Evolutionary conservation across 164 flowering plant genomes (phyloP).

Genomic region (Cinnamomum chago): DNA sequence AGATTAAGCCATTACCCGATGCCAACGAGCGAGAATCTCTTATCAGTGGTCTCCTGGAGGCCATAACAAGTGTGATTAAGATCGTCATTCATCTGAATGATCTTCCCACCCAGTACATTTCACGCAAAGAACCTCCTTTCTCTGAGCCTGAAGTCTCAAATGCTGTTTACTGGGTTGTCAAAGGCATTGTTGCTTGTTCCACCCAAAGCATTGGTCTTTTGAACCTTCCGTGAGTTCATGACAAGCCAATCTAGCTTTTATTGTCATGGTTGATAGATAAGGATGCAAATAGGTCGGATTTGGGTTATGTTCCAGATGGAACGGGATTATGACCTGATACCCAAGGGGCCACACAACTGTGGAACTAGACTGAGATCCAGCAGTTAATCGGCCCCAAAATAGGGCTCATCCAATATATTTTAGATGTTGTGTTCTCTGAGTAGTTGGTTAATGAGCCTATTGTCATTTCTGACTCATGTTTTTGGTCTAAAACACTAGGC

Average conservation of each 20-base stretch:
- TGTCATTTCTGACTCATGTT: no score
- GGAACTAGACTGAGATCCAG: no score
- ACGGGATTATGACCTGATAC: neutral
- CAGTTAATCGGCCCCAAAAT: no score
- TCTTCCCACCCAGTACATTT: slow-evolving; percentile 35
- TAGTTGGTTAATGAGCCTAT: neutral
- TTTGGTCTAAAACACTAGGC: no score
- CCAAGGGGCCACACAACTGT: no score
- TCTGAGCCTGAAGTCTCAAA: slow-evolving; percentile 35
- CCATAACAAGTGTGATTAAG: slow-evolving; percentile 35
- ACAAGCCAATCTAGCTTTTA: neutral
- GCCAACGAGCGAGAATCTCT: slow-evolving; percentile 26
- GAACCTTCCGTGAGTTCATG: slow-evolving; percentile 18
- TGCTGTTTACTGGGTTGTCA: slow-evolving; percentile 50
- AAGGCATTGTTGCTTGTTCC: slow-evolving; percentile 42
- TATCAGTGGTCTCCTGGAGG: slow-evolving; percentile 34
- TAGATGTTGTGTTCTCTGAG: neutral
- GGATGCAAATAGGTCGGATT: neutral
- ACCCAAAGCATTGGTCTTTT: slow-evolving; percentile 33
- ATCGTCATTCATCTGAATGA: slow-evolving; percentile 43
- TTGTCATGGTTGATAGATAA: neutral
- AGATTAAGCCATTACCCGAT: slow-evolving; percentile 49
- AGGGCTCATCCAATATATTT: neutral
- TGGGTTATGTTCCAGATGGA: neutral
- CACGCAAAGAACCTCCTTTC: slow-evolving; percentile 27